Base-by-base conservation (phyloP, 306 rosid species). In the Fragaria iinumae region DNA sequence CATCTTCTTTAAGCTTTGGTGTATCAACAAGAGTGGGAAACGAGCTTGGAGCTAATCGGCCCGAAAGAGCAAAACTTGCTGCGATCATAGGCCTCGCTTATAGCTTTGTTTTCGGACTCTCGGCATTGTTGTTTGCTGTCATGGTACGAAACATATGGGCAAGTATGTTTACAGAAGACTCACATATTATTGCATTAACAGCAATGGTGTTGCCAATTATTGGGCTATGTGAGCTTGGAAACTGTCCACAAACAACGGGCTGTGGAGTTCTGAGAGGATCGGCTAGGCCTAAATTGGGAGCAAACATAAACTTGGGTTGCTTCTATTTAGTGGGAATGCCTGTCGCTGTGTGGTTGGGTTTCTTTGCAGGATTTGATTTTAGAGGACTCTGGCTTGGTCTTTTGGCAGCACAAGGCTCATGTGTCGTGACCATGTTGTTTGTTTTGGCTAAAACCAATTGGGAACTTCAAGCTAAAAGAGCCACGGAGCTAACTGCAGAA, bases 311-410 rank as follows among this genome's bases (percentile, higher is more conserved):
- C 14, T 80, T 95, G 76, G 91, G 89, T 6, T 92, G 98, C 64
- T 95, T 95, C 49, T 95, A 95, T 56, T 74, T 92, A 0, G 96
- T 95, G 44, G 98, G 98, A 78, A 92, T 92, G 98, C 96, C 98
- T 0, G 34, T 89, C 2, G 98, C 98, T 0, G 78, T 90, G 48
- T 87, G 91, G 90, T 76, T 95, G 63, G 73, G 96, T 76, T 92
- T 92, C 77, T 88, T 69, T 67, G 85, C 78, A 0, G 97, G 93
- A 5, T 88, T 86, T 75, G 98, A 92, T 62, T 95, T 95, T 41
- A 82, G 80, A 75, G 98, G 98, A 18, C 79, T 90, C 10, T 92
- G 98, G 97, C 84, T 94, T 0, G 98, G 98, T 55, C 88, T 92
- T 12, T 65, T 94, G 75, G 97, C 89, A 0, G 98, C 98, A 5